A percentile compares a stretch with the other conserved stretches of the same genome.
These are phyloP conservation scores for Dactylellina leptospora DNA, from an alignment of 2,329 filamentous ascomycete species.

Conservation along the genomic window DNA sequence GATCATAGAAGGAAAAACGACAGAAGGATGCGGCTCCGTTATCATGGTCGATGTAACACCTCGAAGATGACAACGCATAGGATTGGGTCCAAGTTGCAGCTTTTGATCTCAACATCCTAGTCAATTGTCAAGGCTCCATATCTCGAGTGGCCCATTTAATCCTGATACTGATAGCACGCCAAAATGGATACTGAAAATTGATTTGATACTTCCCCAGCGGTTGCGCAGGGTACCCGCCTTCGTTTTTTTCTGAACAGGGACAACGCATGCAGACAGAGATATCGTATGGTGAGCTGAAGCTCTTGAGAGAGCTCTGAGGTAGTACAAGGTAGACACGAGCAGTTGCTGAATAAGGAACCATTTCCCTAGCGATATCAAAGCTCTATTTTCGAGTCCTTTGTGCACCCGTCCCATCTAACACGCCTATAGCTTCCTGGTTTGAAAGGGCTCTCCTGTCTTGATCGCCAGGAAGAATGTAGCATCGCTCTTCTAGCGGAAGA, in stretches of 20 bases:
- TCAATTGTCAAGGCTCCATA: constrained; percentile 31
- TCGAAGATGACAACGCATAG: constrained; percentile 45
- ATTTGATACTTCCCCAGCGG: constrained; percentile 33
- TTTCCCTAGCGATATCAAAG: constrained; percentile 24
- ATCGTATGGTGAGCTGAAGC: constrained; percentile 26
- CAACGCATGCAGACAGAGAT: constrained; percentile 48
- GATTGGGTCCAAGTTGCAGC: constrained; percentile 40
- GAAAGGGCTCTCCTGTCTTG: constrained; percentile 3
- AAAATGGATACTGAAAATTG: constrained; percentile 13
- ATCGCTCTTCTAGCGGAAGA: constrained; percentile 6
- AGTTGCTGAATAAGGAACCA: constrained; percentile 40
- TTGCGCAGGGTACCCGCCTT: constrained; percentile 38
- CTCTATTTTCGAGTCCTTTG: neutral
- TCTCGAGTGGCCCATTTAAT: constrained; percentile 21
- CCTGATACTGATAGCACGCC: constrained; percentile 45
- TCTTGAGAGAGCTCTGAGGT: constrained; percentile 42
- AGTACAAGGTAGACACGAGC: constrained; percentile 45
- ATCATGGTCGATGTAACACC: constrained; percentile 22
- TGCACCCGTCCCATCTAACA: neutral
- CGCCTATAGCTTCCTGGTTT: constrained; percentile 41
- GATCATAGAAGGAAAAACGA: neutral
- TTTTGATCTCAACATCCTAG: constrained; percentile 23
- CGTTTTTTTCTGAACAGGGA: constrained; percentile 1
- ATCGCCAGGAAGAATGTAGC: constrained; percentile 20
- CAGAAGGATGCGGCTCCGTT: constrained; percentile 18